Base-by-base conservation (phyloP, 495 filamentous ascomycete genomes). In the Talaromyces liani region DNA sequence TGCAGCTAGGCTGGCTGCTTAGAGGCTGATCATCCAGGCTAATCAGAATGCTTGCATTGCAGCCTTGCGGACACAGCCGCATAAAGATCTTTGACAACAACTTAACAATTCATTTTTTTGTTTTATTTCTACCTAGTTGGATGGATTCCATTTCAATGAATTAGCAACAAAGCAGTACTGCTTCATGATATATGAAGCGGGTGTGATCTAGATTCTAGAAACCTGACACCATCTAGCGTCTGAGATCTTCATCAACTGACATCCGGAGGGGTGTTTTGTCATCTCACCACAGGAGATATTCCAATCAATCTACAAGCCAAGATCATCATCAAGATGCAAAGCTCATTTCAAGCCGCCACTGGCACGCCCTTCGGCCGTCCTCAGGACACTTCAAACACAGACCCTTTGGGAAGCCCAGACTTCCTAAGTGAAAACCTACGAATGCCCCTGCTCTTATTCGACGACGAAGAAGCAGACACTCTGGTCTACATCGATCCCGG, bases 401-500 rank as follows among this genome's bases (percentile, higher is more conserved):
- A 20, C 45, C n/a, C 45, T 3, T 4, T 49, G 0, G 45, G 45
- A 22, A 8, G 18, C 18, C n/a, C 45, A 6, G 45, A 49, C 45
- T 49, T 20, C 9, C 16, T 49, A n/a, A 27, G 20, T 9, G 39
- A 20, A 4, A 62, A 62, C 18, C 45, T 62, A 22, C 45, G 60
- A 20, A 62, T 68, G 51, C 66, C 64, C 39, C 20, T 77, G 45
- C 67, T 74, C 3, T 25, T 75, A 1, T 61, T 79, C 20, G 55
- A 75, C 12, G 70, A 79, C 39, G 56, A 70, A 6, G 71, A 73
- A 12, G 83, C 75, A 18, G 80, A 85, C 58, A 88, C 86, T 0
- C 71, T 85, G 14, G 75, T 85, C 6, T 77, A 80, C 58, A 83
- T 89, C 56, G 80, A 82, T 70, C 78, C 65, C 16, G 68, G 67